Conservation (phyloP, 768 basidiomycete species). For the Lentinula sp. region DNA sequence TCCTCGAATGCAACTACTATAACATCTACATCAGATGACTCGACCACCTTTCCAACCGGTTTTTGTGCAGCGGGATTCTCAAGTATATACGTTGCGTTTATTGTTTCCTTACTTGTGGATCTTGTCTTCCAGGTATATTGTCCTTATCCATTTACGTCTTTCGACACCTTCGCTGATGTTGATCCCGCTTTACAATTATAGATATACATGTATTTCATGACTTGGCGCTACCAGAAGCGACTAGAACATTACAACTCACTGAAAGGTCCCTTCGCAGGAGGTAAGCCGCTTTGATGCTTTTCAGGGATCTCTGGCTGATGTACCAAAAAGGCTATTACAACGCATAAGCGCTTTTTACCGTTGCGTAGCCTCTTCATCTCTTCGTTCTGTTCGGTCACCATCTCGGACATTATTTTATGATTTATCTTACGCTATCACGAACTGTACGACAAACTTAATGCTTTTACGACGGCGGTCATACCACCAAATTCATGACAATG, state of each 20-base stretch:
- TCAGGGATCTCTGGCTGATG: slow-evolving; percentile 9
- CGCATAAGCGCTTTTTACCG: slow-evolving; percentile 23
- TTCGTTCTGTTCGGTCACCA: slow-evolving; percentile 20
- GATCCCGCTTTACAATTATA: slow-evolving; percentile 18
- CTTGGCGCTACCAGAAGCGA: slow-evolving; percentile 68
- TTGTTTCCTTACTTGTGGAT: slow-evolving; percentile 56
- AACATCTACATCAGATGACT: slow-evolving; percentile 23
- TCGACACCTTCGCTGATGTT: slow-evolving; percentile 11
- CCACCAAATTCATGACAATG: not conserved
- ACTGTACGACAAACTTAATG: slow-evolving; percentile 10
- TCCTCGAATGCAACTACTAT: slow-evolving; percentile 34
- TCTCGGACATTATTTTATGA: slow-evolving; percentile 13
- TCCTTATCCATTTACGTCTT: slow-evolving; percentile 15
- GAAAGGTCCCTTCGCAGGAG: slow-evolving; percentile 58
- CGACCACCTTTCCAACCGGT: slow-evolving; percentile 39
- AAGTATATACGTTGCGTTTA: slow-evolving; percentile 59
- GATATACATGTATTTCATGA: slow-evolving; percentile 74
- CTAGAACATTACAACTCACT: slow-evolving; percentile 60
- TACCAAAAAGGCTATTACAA: slow-evolving; percentile 43
- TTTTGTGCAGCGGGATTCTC: slow-evolving; percentile 59
- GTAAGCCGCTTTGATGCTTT: slow-evolving; percentile 29
- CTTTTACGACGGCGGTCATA: slow-evolving; percentile 8
- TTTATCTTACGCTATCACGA: slow-evolving; percentile 1
- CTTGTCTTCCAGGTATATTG: slow-evolving; percentile 55
- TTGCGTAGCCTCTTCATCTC: slow-evolving; percentile 13